Evolutionary conservation across 1,284 basidiomycete genomes (phyloP), one percentile per base, ranked within the genome.

Genomic region (Trichosporon faecale): DNA sequence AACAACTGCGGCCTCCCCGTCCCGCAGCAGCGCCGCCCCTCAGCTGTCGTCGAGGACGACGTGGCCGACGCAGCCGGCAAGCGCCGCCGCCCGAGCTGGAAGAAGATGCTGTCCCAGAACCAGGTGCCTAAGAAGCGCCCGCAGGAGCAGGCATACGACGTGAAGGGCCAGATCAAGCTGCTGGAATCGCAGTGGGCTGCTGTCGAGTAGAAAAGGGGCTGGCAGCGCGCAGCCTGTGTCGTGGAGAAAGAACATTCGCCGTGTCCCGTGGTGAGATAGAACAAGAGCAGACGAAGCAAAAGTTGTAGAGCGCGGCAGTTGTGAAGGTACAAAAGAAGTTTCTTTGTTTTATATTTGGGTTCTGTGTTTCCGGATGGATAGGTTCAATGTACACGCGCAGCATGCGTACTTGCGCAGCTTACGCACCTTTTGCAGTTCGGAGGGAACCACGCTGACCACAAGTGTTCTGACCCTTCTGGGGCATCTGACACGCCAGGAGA

Each of bases 71-170:
- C 29, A 27, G 14, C 27, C 6, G 49, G 49, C 49, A 61, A 61
- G 57, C 57, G 57, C 27, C 57, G 57, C 27, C 57, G 57, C 57
- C 57, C 57, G 29, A 33, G 29, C 29, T 61, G 57, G 57, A 61
- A 61, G 31, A 29, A 31, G 27, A 61, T 61, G 57, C 31, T 61
- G 27, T 31, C 27, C 16, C 57, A 61, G 57, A 14, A 29, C 57
- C 57, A 61, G 57, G 57, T 31, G 18, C 27, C 57, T 7, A 61
- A 61, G 57, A 61, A 61, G 57, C 21, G 57, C 9, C 27, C 57
- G 29, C 49, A 52, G 49, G 29, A 29, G 57, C 57, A 61, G 57
- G 57, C 27, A 18, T 61, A 61, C 27, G 57, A 61, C 57, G 29
- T 61, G 27, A 16, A 61, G 27, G 57, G 27, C 21, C 57, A 61